phyloP scores from a whole-genome alignment of 495 filamentous ascomycete genomes.

The Cryomyces minteri region DNA sequence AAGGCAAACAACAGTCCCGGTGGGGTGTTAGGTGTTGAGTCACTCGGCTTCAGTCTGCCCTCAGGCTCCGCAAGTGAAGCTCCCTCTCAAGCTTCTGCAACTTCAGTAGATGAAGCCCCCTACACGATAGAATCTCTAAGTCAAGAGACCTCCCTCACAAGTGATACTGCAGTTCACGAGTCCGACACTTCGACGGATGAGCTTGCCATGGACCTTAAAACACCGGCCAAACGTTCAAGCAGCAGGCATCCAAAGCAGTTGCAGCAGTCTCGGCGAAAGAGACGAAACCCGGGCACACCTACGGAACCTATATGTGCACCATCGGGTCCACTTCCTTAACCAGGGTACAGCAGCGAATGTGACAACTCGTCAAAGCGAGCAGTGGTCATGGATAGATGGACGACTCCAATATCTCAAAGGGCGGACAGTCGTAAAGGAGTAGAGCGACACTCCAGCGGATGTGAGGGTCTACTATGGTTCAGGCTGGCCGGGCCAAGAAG shows the following conservation, averaged over 20 bases:
- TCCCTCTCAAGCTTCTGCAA: too few relatives aligned
- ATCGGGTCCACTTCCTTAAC: too few relatives aligned
- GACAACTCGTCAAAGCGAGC: too few relatives aligned
- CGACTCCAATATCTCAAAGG: neutral
- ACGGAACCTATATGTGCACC: too few relatives aligned
- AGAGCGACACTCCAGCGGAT: neutral
- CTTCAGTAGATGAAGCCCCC: too few relatives aligned
- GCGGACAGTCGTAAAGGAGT: neutral
- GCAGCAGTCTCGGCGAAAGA: neutral
- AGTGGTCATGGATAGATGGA: too few relatives aligned
- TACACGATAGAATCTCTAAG: too few relatives aligned
- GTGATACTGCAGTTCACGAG: slow-evolving; percentile 1
- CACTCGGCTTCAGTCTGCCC: neutral
- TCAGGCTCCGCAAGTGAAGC: neutral
- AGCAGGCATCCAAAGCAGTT: neutral
- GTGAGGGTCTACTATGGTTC: too few relatives aligned
- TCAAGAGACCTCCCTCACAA: too few relatives aligned
- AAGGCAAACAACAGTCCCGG: neutral
- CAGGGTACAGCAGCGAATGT: too few relatives aligned
- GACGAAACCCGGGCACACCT: neutral
- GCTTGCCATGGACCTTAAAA: slow-evolving; percentile 1
- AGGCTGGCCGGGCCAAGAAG: too few relatives aligned
- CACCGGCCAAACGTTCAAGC: slow-evolving; percentile 6
- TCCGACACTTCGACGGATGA: slow-evolving; percentile 7
- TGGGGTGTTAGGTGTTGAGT: neutral